Base-by-base conservation (phyloP, 306 rosid genomes). In the Cicer chorassanicum region DNA sequence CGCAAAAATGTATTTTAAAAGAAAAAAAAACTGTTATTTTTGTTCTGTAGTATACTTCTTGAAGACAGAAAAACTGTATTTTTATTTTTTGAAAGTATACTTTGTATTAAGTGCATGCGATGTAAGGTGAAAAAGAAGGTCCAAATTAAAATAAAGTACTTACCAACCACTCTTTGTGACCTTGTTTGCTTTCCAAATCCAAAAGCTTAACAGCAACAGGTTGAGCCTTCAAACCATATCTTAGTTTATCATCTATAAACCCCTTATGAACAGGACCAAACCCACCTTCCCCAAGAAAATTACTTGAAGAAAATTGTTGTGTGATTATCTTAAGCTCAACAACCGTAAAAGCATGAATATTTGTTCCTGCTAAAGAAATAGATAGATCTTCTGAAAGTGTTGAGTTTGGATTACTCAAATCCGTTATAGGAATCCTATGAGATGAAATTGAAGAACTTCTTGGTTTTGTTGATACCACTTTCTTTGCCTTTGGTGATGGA, bases 91-190 rank as follows among this genome's bases (percentile, higher is more conserved):
- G 34, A 24, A 24, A 24, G 34, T 24, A 24, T 24, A 24, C 3
- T 24, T 24, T 24, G 34, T 24, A 24, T 2, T 0, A 24, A 24
- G 34, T 24, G 34, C 34, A 24, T 24, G 34, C 2, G 34, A 24
- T 24, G 34, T 3, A 24, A 24, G 34, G 34, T 24, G 4, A 24
- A 24, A 24, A 24, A 24, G 3, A 24, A 24, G 3, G 34, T 24
- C 34, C 34, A 24, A 46, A 12, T 4, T 4, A 46, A 56, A 56
- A 21, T 5, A 19, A 9, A 29, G 39, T 50, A 34, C 96, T 11
- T 72, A 93, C 98, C 98, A 93, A 60, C 98, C 98, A 93, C 87
- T 93, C 98, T 48, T 82, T 78, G 5, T 93, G 98, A 11, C 98
- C 98, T 14, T 93, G 98, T 0, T 85, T 13, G n/a, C 98, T 96